Conservation (phyloP, 1,284 basidiomycete genomes). For the Dichomitus squalens region DNA sequence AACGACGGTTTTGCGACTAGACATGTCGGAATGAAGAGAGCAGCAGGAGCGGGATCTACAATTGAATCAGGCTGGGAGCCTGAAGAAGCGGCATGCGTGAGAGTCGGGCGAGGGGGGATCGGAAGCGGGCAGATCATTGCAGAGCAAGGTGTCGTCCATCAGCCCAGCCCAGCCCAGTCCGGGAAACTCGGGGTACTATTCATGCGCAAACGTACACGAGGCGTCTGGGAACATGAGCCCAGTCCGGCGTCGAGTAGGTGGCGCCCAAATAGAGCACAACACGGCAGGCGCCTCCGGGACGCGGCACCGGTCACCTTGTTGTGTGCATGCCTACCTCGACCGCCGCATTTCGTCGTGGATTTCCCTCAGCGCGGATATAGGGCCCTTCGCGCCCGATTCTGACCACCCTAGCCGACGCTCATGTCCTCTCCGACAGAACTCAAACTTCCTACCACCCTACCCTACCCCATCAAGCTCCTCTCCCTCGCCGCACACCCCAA, state of each 20-base stretch:
- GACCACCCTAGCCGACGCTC: slow-evolving; percentile 16
- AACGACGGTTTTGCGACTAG: slow-evolving; percentile 43
- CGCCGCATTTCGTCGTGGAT: not conserved
- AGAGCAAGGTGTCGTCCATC: too few species aligned
- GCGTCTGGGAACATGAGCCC: too few species aligned
- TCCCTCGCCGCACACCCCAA: slow-evolving; percentile 56
- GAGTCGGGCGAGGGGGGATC: too few species aligned
- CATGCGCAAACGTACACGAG: too few species aligned
- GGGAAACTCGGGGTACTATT: too few species aligned
- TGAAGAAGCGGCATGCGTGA: too few species aligned
- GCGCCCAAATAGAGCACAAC: not conserved
- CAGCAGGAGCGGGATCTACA: too few species aligned
- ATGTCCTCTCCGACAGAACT: slow-evolving; percentile 56
- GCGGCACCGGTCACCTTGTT: not conserved
- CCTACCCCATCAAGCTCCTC: slow-evolving; percentile 80
- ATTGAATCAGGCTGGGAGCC: too few species aligned
- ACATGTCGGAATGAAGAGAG: slow-evolving; percentile 14
- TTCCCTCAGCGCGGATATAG: slow-evolving; percentile 10
- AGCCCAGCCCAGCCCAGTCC: too few species aligned
- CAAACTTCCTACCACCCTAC: slow-evolving; percentile 69
- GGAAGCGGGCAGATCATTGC: too few species aligned
- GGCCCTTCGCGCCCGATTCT: slow-evolving; percentile 6
- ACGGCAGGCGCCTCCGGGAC: not conserved
- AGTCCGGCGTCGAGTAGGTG: too few species aligned
- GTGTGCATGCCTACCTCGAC: too few species aligned